Conservation (phyloP, 2,329 filamentous ascomycete genomes). For the Penicillium occitanis region DNA sequence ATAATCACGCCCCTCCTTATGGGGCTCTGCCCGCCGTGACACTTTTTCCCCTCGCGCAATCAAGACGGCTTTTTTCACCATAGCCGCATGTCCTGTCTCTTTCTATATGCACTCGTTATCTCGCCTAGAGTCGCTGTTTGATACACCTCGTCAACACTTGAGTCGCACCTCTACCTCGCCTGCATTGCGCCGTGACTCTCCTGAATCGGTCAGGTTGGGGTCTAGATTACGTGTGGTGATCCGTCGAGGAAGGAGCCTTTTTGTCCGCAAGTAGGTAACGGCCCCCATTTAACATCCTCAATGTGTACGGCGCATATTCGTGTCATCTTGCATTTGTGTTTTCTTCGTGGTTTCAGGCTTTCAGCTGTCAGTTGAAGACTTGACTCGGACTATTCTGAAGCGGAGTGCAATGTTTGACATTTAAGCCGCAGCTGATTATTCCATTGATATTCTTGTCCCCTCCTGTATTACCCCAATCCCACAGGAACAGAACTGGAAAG, state of each 20-base stretch:
- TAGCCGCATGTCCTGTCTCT: conserved; percentile 30
- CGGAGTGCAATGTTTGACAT: not conserved
- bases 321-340: not conserved
- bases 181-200: conserved; percentile 8
- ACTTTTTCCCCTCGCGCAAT: conserved; percentile 22
- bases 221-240: conserved; percentile 35
- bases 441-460: not conserved
- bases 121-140: conserved; percentile 10
- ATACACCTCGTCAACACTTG: conserved; percentile 10
- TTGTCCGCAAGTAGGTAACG: conserved; percentile 35
- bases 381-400: not conserved
- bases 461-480: not conserved
- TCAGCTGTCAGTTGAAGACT: not conserved
- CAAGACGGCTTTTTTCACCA: conserved; percentile 34
- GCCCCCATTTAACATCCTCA: not conserved
- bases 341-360: not conserved
- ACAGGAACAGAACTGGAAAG: not conserved
- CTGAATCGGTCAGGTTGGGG: conserved; percentile 27
- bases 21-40: conserved; percentile 18
- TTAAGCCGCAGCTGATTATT: not conserved
- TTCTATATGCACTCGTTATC: conserved; percentile 33
- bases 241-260: conserved; percentile 37
- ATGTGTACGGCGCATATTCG: not conserved
- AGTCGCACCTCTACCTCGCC: conserved; percentile 24
- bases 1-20: conserved; percentile 19